phyloP scores from a whole-genome alignment of 2,329 filamentous ascomycete genomes.

The Sporothrix schenckii region DNA sequence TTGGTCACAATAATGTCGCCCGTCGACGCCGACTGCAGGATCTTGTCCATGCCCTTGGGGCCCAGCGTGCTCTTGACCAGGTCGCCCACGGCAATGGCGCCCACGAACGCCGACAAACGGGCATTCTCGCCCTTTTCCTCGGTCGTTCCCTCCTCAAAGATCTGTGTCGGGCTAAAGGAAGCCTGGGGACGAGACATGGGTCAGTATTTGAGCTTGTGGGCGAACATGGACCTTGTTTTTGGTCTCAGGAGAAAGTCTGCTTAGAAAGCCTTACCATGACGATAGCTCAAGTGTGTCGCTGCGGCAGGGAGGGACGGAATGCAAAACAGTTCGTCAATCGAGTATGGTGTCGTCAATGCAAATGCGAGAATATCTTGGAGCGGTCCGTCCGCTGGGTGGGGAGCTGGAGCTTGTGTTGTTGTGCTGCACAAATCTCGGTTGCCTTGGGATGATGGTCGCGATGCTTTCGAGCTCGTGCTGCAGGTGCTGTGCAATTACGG shows the following conservation, averaged over 20 bases:
- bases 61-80: conserved; percentile 96
- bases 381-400: neutral
- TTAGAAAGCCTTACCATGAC: conserved; percentile 12
- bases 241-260: neutral
- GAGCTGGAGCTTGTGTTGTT: neutral
- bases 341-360: neutral
- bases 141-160: conserved; percentile 94
- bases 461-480: conserved; percentile 13
- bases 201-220: neutral
- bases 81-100: conserved; percentile 96
- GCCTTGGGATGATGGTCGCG: conserved; percentile 8
- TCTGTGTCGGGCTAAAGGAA: conserved; percentile 88
- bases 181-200: conserved; percentile 39
- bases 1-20: conserved; percentile 98
- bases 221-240: neutral
- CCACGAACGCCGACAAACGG: conserved; percentile 95
- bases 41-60: conserved; percentile 99
- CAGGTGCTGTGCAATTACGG: conserved; percentile 17
- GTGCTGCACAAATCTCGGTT: conserved; percentile 19
- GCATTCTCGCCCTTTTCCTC: conserved; percentile 99
- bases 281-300: conserved; percentile 1
- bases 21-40: conserved; percentile 94
- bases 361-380: neutral
- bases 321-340: conserved; percentile 5
- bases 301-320: neutral